Conservation (phyloP, 2,329 filamentous ascomycete species). For the Hymenoscyphus scutula region DNA sequence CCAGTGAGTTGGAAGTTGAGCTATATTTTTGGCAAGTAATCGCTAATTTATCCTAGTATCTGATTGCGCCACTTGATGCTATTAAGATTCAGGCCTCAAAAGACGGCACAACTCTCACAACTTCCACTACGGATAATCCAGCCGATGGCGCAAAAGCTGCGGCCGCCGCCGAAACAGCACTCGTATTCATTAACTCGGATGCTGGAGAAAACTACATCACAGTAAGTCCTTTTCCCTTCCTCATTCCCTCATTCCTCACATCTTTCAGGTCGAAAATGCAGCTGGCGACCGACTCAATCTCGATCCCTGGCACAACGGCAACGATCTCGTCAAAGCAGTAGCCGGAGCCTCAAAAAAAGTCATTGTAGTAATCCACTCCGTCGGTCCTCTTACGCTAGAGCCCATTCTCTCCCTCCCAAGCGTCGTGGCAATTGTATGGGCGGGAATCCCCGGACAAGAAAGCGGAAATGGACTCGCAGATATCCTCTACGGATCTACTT, state of each 20-base stretch:
- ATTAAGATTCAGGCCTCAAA: slow-evolving; percentile 55
- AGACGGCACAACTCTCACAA: slow-evolving; percentile 52
- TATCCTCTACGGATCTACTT: slow-evolving; percentile 55
- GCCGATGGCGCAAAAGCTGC: slow-evolving; percentile 28
- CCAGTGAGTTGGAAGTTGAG: slow-evolving; percentile 37
- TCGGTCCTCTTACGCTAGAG: slow-evolving; percentile 58
- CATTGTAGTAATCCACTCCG: slow-evolving; percentile 63
- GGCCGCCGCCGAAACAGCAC: slow-evolving; percentile 56
- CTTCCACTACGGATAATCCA: slow-evolving; percentile 52
- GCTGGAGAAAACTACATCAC: slow-evolving; percentile 65
- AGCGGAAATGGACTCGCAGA: slow-evolving; percentile 40
- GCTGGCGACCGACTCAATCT: slow-evolving; percentile 67
- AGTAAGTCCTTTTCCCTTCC: slow-evolving; percentile 51
- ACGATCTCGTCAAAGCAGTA: slow-evolving; percentile 53
- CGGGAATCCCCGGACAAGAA: slow-evolving; percentile 42
- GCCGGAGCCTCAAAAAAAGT: slow-evolving; percentile 42
- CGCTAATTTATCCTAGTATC: slow-evolving; percentile 42
- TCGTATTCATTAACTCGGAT: slow-evolving; percentile 66
- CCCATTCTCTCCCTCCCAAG: slow-evolving; percentile 57
- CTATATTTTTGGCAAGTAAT: neutral
- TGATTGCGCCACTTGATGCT: slow-evolving; percentile 63
- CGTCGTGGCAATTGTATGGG: slow-evolving; percentile 61
- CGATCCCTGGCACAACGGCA: slow-evolving; percentile 62
- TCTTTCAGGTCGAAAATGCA: slow-evolving; percentile 56
- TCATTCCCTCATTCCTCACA: slow-evolving; percentile 46